Evolutionary conservation across 441 rosid genomes (phyloP), one percentile per base, ranked within the genome.

Genomic region (Erodium texanum): DNA sequence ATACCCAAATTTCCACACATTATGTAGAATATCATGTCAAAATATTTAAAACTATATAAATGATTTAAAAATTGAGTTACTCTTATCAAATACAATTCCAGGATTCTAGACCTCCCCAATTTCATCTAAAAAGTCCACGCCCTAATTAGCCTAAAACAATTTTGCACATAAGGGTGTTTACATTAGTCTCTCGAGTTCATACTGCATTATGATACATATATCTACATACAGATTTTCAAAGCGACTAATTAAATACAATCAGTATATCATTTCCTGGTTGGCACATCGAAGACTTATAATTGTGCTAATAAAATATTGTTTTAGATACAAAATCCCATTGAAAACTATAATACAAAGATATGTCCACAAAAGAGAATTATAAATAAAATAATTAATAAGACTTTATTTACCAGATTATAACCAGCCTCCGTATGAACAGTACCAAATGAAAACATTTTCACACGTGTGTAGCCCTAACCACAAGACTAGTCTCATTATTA

Each of bases 371-470:
- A 54, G 22, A 38, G 45, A 38, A 7, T 38, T 18, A 18, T 20
- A 54, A 7, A 54, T 15, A 16, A n/a, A 3, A 15, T 0, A 15
- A 48, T 6, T n/a, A 50, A 16, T 1, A 16, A 43, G 14, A 7
- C 7, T 50, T 16, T 50, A 6, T 50, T 6, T n/a, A 50, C 58
- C 1, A n/a, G 5, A 50, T 15, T 15, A 6, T n/a, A 8, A 50
- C 58, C n/a, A 54, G 61, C 61, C 61, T 54, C 61, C 23, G 16
- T 54, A 16, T 54, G 23, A 54, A 54, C 61, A 54, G 61, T 54
- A 2, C 61, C 23, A 18, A 54, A 54, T 23, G 9, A 54, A 23
- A 54, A 54, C 20, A 4, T 54, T 54, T 54, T 18, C 61, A 54
- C 61, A 54, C 61, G 61, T 54, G 61, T 54, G 61, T 18, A 54